phyloP scores from a whole-genome alignment of 768 basidiomycete genomes.

The Lepiota venenata region DNA sequence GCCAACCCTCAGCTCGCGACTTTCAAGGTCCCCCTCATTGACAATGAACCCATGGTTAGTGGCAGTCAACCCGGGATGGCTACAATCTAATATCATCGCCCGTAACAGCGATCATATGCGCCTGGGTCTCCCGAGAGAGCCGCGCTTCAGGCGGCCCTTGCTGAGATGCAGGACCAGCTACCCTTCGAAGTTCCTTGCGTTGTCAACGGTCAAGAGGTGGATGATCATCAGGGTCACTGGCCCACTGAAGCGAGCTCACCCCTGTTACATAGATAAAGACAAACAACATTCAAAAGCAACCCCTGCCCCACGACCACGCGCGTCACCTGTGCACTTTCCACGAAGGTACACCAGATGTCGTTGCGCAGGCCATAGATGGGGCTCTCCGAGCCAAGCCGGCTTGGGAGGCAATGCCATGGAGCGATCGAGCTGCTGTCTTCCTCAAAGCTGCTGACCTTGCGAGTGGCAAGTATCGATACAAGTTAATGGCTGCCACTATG shows the following conservation, averaged over 20 bases:
- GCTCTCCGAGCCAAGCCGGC: constrained; percentile 81
- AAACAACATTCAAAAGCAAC: constrained; percentile 73
- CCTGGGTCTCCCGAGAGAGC: constrained; percentile 76
- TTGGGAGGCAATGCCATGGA: constrained; percentile 97
- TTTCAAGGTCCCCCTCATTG: constrained; percentile 81
- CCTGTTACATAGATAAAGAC: constrained; percentile 61
- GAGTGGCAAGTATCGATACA: constrained; percentile 93
- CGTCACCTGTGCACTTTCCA: constrained; percentile 82
- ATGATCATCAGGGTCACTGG: constrained; percentile 19
- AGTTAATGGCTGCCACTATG: constrained; percentile 94
- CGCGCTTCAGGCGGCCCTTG: constrained; percentile 67
- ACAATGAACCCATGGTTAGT: constrained; percentile 93
- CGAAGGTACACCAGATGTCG: constrained; percentile 76
- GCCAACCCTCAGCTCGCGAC: constrained; percentile 72
- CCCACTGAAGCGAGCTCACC: background rate
- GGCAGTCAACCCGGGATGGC: background rate
- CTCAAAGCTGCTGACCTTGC: constrained; percentile 96
- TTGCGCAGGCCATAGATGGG: constrained; percentile 79
- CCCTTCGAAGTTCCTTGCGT: constrained; percentile 94
- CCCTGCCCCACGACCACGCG: constrained; percentile 84
- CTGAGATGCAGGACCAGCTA: constrained; percentile 75
- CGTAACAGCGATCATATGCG: constrained; percentile 65
- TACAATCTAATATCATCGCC: background rate
- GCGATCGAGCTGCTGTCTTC: constrained; percentile 96
- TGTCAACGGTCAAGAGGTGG: constrained; percentile 83